phyloP scores from a whole-genome alignment of 1,284 basidiomycete genomes.

The Cystobasidium slooffiae region DNA sequence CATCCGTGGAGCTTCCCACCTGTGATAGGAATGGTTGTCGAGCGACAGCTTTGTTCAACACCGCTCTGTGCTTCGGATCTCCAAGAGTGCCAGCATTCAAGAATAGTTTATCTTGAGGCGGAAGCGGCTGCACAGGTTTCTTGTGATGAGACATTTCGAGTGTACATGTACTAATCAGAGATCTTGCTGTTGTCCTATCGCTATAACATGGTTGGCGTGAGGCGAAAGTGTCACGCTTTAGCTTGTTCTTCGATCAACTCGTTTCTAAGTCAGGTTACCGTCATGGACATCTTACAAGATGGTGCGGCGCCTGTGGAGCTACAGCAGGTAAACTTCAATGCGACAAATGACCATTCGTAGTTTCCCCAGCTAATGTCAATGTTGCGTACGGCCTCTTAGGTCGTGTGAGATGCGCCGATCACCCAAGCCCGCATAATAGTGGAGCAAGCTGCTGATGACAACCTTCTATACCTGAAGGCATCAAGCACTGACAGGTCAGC shows the following conservation, averaged over 20 bases:
- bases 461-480: too few relatives aligned
- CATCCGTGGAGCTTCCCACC: not conserved
- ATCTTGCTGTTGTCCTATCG: not conserved
- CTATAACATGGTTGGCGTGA: not conserved
- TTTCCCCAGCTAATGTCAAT: too few relatives aligned
- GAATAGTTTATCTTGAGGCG: constrained; percentile 32
- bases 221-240: not conserved
- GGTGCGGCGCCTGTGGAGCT: not conserved
- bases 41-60: constrained; percentile 5
- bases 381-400: too few relatives aligned
- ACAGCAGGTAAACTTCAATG: constrained; percentile 18
- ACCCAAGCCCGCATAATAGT: not conserved
- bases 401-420: not conserved
- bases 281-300: not conserved
- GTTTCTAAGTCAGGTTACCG: not conserved
- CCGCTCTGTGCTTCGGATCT: not conserved
- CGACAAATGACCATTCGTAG: too few relatives aligned
- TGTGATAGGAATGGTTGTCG: constrained; percentile 38
- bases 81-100: constrained; percentile 7
- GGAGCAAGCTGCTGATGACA: too few relatives aligned
- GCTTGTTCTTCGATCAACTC: not conserved
- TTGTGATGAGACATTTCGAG: constrained; percentile 31
- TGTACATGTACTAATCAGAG: not conserved
- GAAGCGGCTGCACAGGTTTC: constrained; percentile 35
- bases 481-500: constrained; percentile 6